phyloP scores from a whole-genome alignment of 345 rosid genomes.

The Kernera saxatilis region DNA sequence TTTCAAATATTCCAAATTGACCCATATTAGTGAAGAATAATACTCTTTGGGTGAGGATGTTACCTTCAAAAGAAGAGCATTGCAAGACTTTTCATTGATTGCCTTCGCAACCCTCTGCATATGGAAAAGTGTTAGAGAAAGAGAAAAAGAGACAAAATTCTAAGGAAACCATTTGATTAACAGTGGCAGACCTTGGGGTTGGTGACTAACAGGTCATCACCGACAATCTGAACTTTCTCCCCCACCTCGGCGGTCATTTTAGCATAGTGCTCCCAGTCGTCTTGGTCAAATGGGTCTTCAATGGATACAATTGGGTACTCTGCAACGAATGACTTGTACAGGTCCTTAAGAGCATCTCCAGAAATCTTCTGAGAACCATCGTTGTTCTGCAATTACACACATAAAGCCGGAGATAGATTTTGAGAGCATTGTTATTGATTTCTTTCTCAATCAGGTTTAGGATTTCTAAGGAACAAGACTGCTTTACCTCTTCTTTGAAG shows the following conservation, averaged over 20 bases:
- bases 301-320: constrained; percentile 95
- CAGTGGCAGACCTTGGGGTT: constrained; percentile 65
- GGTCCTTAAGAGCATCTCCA: constrained; percentile 75
- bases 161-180: neutral
- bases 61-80: constrained; percentile 96
- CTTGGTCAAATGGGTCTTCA: constrained; percentile 98
- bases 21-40: neutral
- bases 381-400: constrained; percentile 47
- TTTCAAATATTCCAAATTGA: neutral
- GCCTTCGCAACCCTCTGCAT: constrained; percentile 86
- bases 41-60: neutral
- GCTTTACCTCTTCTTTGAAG: constrained; percentile 69
- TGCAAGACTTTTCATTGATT: constrained; percentile 75
- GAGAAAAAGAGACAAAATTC: neutral
- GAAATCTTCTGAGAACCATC: constrained; percentile 84
- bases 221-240: constrained; percentile 75
- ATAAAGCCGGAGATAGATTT: neutral
- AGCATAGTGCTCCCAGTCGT: constrained; percentile 84
- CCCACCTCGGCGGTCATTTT: constrained; percentile 80
- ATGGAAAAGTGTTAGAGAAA: neutral
- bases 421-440: neutral
- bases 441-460: neutral
- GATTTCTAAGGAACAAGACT: neutral
- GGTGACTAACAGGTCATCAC: constrained; percentile 97
- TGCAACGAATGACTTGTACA: constrained; percentile 78